These are phyloP conservation scores for Wallacemonas sp. DNA, from an alignment of 208 protist species.

Conservation along the genomic window DNA sequence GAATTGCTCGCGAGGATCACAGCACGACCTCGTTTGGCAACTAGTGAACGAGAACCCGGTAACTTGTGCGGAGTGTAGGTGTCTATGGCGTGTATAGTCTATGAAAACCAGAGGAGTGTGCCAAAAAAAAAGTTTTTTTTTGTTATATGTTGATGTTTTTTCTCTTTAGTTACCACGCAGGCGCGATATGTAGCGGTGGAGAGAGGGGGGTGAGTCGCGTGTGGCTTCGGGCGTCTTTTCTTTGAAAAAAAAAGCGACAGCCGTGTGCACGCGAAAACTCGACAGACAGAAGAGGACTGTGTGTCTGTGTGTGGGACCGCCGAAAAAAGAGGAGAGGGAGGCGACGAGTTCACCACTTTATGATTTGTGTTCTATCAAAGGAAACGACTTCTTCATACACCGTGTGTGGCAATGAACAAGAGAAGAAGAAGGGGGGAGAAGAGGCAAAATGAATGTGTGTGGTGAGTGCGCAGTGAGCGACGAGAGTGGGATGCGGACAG, in stretches of 20 bases:
- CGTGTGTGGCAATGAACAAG: background rate
- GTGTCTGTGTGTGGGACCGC: slow-evolving; percentile 12
- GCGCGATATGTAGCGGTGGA: too few species aligned
- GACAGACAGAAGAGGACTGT: too few species aligned
- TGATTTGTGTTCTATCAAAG: background rate
- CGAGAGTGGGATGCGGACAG: too few species aligned
- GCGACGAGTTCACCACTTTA: background rate
- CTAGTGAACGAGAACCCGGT: background rate
- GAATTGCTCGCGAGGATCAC: too few species aligned
- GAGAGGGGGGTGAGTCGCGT: too few species aligned
- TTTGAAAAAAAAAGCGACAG: too few species aligned
- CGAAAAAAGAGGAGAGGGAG: background rate
- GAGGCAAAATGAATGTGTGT: too few species aligned
- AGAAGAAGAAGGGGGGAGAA: background rate
- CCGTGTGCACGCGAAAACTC: too few species aligned
- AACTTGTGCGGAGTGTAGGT: background rate
- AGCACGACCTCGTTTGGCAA: too few species aligned
- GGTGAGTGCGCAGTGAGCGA: too few species aligned
- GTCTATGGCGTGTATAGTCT: background rate
- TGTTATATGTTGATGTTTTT: slow-evolving; percentile 7
- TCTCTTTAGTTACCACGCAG: too few species aligned
- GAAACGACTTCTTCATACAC: background rate
- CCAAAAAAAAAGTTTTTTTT: slow-evolving; percentile 7
- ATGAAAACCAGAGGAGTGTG: background rate
- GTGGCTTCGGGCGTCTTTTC: too few species aligned